Conservation (phyloP, 2,329 filamentous ascomycete species). For the Colletotrichum cordylinicola region DNA sequence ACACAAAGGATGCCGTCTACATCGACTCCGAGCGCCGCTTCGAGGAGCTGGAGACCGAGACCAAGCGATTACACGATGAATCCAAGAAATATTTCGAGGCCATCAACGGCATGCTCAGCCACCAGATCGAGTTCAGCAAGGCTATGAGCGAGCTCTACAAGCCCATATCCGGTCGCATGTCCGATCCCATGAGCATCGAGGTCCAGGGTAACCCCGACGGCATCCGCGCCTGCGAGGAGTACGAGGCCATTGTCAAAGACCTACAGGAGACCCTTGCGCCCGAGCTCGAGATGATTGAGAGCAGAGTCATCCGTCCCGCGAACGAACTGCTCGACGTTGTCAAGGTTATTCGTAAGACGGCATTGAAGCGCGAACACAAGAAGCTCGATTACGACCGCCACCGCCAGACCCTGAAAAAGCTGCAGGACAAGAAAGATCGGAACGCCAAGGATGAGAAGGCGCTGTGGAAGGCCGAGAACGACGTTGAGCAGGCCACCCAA, state of each 20-base stretch:
- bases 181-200: slow-evolving; percentile 84
- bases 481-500: slow-evolving; percentile 88
- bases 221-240: slow-evolving; percentile 95
- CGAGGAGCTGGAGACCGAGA: slow-evolving; percentile 91
- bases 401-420: slow-evolving; percentile 82
- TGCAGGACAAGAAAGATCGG: slow-evolving; percentile 98
- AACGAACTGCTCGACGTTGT: slow-evolving; percentile 94
- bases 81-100: slow-evolving; percentile 97
- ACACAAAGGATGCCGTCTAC: slow-evolving; percentile 94
- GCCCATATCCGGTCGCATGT: slow-evolving; percentile 94
- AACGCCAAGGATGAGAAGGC: slow-evolving; percentile 96
- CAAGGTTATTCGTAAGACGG: slow-evolving; percentile 91
- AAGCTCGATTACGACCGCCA: slow-evolving; percentile 95
- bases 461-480: slow-evolving; percentile 92
- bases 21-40: slow-evolving; percentile 94
- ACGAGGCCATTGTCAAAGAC: slow-evolving; percentile 88
- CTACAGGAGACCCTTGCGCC: slow-evolving; percentile 87
- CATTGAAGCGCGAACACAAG: slow-evolving; percentile 93
- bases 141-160: slow-evolving; percentile 97
- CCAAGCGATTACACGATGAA: slow-evolving; percentile 96
- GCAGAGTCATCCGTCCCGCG: slow-evolving; percentile 86
- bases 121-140: slow-evolving; percentile 98
- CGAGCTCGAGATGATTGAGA: slow-evolving; percentile 97
- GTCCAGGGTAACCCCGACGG: slow-evolving; percentile 90
- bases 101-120: slow-evolving; percentile 96